Base-by-base conservation (phyloP, 805 yeast genomes). In the Hanseniaspora hatyaiensis region DNA sequence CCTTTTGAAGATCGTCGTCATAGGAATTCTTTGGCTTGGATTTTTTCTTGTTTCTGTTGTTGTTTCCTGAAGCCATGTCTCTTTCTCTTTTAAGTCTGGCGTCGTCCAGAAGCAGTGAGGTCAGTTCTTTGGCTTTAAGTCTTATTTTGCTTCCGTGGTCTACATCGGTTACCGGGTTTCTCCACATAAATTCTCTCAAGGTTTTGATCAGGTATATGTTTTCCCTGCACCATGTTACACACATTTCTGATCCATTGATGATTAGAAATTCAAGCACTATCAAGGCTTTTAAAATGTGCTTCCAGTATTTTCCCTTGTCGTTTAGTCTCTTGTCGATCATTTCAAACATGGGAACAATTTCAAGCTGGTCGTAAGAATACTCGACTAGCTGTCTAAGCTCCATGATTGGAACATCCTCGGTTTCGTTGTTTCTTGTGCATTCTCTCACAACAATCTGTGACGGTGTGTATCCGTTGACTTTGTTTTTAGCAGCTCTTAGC, bases 291-390 rank as follows among this genome's bases (percentile, higher is more conserved):
- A 94, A 88, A 42, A 89, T 88, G 62, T 89, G 98, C 54, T 95
- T 75, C 96, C 96, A 89, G 66, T 89, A 83, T 63, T 87, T 88
- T 52, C 97, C 97, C 68, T 88, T 88, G 61, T 89, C 97, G 59
- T 89, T 89, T 54, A 89, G 68, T 53, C 98, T 74, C 54, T 86
- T 77, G 65, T 89, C 96, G 38, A 89, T 65, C 80, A 89, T 86
- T 59, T 89, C 96, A 94, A 89, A 83, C 40, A 87, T 77, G 59
- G 87, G 94, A 58, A 86, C 71, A 57, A 87, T 78, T 56, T 85
- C 94, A 6, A 80, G 77, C 52, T 67, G 66, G 51, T 78, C 82
- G 60, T 74, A 80, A 1, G 95, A 83, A 55, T 75, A 71, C 45
- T 76, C 72, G 2, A 94, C 81, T 32, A 89, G 72, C 47, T 85